Percentiles rank a stretch among this genome's conserved stretches.
These are phyloP conservation scores for Dendrocalamus latiflorus DNA, from an alignment of 202 grass and related monocot genomes.

Conservation along the genomic window DNA sequence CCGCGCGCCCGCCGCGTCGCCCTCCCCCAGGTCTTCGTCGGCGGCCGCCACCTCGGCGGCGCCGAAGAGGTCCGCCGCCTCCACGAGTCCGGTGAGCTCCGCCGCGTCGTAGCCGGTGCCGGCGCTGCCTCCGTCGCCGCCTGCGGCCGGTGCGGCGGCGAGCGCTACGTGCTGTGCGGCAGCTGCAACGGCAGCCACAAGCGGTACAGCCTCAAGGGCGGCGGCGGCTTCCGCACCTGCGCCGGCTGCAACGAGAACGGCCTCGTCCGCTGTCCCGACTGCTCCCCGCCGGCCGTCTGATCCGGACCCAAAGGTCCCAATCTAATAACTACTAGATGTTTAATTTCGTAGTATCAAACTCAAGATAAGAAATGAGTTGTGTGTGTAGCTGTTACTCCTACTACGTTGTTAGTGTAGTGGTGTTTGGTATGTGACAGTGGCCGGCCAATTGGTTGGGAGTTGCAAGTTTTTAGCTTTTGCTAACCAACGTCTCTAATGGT, in stretches of 20 bases:
- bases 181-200: constrained; percentile 87
- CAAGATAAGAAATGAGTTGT: constrained; percentile 20
- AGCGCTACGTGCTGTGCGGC: constrained; percentile 69
- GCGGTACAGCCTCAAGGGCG: constrained; percentile 72
- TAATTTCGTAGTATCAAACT: constrained; percentile 29
- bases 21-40: constrained; percentile 87
- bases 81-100: constrained; percentile 88
- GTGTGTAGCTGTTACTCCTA: constrained; percentile 29
- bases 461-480: constrained; percentile 26
- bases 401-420: constrained; percentile 34
- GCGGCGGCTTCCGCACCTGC: constrained; percentile 71
- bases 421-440: constrained; percentile 21
- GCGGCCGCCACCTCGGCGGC: constrained; percentile 72
- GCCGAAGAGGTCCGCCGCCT: constrained; percentile 72
- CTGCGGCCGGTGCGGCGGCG: constrained; percentile 62
- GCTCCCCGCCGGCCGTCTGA: constrained; percentile 54
- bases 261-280: constrained; percentile 74
- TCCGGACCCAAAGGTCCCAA: constrained; percentile 36
- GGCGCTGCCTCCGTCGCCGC: constrained; percentile 19
- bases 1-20: constrained; percentile 41
- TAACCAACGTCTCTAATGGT: not conserved
- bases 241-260: constrained; percentile 94
- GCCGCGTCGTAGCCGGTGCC: constrained; percentile 51
- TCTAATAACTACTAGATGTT: constrained; percentile 37
- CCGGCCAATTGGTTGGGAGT: constrained; percentile 11